These are phyloP conservation scores for Steccherinum ochraceum DNA, from an alignment of 768 basidiomycete genomes.

Conservation along the genomic window DNA sequence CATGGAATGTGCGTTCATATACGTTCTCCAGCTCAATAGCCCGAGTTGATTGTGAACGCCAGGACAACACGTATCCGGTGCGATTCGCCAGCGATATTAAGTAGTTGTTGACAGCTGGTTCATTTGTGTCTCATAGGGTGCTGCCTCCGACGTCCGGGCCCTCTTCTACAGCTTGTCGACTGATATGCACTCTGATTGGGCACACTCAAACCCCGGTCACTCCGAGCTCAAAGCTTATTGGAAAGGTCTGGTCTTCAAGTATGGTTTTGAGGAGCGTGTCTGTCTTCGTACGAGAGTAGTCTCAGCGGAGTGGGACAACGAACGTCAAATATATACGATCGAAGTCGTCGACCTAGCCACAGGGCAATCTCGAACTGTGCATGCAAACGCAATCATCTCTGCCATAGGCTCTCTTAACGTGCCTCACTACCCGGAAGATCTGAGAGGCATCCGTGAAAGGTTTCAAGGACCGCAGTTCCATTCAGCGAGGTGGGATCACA, in stretches of 20 bases:
- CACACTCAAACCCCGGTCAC: slow-evolving; percentile 16
- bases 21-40: background rate
- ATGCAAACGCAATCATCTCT: slow-evolving; percentile 22
- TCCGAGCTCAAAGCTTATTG: slow-evolving; percentile 24
- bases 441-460: slow-evolving; percentile 13
- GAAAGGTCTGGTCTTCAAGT: slow-evolving; percentile 12
- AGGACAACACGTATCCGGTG: slow-evolving; percentile 24
- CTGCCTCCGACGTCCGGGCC: slow-evolving; percentile 19
- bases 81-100: background rate
- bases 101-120: background rate
- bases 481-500: slow-evolving; percentile 21
- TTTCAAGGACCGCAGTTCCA: slow-evolving; percentile 25
- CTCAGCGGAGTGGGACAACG: slow-evolving; percentile 22
- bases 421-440: slow-evolving; percentile 17
- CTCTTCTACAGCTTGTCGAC: slow-evolving; percentile 24
- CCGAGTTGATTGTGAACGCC: too few relatives aligned
- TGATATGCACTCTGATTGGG: slow-evolving; percentile 22
- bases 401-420: slow-evolving; percentile 22
- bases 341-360: slow-evolving; percentile 15
- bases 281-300: slow-evolving; percentile 22
- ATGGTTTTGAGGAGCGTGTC: slow-evolving; percentile 16
- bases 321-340: slow-evolving; percentile 18
- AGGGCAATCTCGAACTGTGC: slow-evolving; percentile 8
- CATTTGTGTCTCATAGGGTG: slow-evolving; percentile 13
- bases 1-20: slow-evolving; percentile 17